These are phyloP conservation scores for Daldinia eschscholtzii DNA, from an alignment of 2,329 filamentous ascomycete species.

Conservation along the genomic window DNA sequence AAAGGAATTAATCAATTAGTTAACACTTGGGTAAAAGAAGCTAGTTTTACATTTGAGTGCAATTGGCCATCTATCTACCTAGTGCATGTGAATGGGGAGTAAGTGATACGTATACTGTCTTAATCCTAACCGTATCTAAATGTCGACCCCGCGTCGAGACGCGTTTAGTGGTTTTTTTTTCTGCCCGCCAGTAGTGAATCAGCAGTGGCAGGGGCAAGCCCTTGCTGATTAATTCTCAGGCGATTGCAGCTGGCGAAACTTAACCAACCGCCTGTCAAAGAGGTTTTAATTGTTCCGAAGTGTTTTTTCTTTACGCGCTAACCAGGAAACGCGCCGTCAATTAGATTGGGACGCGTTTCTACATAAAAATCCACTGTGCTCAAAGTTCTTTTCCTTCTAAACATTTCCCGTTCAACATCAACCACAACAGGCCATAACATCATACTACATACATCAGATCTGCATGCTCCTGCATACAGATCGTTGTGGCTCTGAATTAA, in stretches of 20 bases:
- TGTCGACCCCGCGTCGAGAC: slow-evolving; percentile 37
- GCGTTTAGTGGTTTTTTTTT: slow-evolving; percentile 47
- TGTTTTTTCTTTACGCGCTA: slow-evolving; percentile 42
- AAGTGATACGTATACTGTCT: slow-evolving; percentile 1
- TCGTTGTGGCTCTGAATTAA: slow-evolving; percentile 27
- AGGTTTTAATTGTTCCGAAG: slow-evolving; percentile 40
- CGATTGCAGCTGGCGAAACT: slow-evolving; percentile 32
- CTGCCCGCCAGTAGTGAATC: slow-evolving; percentile 8
- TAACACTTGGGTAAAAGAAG: background rate
- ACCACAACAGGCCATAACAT: slow-evolving; percentile 36
- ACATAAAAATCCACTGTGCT: slow-evolving; percentile 39
- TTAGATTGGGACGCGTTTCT: slow-evolving; percentile 34
- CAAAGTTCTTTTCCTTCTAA: slow-evolving; percentile 23
- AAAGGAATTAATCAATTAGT: background rate
- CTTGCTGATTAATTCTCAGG: slow-evolving; percentile 39
- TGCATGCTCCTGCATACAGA: slow-evolving; percentile 37
- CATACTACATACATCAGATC: slow-evolving; percentile 30
- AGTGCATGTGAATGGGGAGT: background rate
- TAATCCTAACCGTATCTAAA: background rate
- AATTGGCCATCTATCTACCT: background rate
- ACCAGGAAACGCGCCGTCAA: slow-evolving; percentile 32
- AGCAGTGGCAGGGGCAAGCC: slow-evolving; percentile 10
- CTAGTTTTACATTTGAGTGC: background rate
- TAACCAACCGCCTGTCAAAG: slow-evolving; percentile 5
- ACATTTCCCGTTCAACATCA: slow-evolving; percentile 44